Base-by-base conservation (phyloP, 345 rosid genomes). In the Cardamine resedifolia region DNA sequence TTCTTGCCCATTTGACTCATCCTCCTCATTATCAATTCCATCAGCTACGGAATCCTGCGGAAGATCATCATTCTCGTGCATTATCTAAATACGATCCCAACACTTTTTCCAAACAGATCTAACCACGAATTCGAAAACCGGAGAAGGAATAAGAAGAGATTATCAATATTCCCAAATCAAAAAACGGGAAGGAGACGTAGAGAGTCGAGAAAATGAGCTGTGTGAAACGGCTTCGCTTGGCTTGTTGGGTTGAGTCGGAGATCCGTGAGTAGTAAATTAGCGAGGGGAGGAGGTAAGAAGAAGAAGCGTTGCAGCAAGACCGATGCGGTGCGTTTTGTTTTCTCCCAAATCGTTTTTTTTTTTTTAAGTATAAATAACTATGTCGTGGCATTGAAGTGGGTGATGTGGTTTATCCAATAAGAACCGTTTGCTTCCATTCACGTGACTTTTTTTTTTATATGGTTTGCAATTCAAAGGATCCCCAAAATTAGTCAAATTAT, bases 31-130 rank as follows among this genome's bases (percentile, higher is more conserved):
- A 24, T 72, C 81, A 48, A 68, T 10, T 21, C 8, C 75, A 68
- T 58, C 66, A 66, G 80, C 26, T 66, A 52, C 72, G 8, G 77
- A 73, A 47, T 52, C 73, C 45, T 61, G 77, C 61, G 39, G 74
- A 31, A 74, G 27, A 76, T 83, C 75, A 64, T 79, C 68, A 47
- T 67, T 77, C 62, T 80, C 86, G 43, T 81, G 80, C 89, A 87
- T 85, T 73, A 52, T 79, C 71, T 51, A 43, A 52, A 31, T 41
- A 82, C 52, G 44, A 44, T 36, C 51, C 28, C 30, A 50, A 19
- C 5, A 58, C 70, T 51, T 28, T 49, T 70, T 8, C 59, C 6
- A 60, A 62, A 55, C 71, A 70, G 81, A 85, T 81, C 85, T 72
- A 51, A 51, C 48, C 28, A 30, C 70, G 24, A 44, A 68, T 23